Evolutionary conservation across 1,284 basidiomycete species (phyloP), one percentile per base, ranked within the genome.

Genomic region (Apiotrichum veenhuisii): DNA sequence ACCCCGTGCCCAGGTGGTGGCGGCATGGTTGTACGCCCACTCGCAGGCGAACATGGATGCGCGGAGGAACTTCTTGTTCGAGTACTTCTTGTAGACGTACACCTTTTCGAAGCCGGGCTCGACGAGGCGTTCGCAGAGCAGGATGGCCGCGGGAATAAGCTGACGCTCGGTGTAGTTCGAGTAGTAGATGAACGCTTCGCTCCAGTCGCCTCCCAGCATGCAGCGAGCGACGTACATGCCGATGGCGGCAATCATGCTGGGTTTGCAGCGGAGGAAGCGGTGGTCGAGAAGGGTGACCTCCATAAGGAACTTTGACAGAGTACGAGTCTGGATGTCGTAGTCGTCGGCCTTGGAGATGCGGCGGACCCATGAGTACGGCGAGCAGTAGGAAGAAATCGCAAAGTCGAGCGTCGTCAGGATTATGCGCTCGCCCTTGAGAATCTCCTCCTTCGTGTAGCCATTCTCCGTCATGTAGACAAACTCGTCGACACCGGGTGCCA

Each of bases 291-390:
- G 81, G 10, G 93, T 96, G 47, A 96, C 89, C 78, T 99, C 96
- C 72, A 94, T 95, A 73, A 98, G 79, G 82, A 97, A 98, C 78
- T 99, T 99, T 81, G 90, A 88, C 55, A 99, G 80, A 14, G 96
- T 99, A 58, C 96, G 82, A 8, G 95, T 98, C 76, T 97, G 95
- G 68, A 98, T 88, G 74, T 98, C 93, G 75, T 98, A 99, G 78
- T 97, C 91, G 79, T 99, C 96, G 27, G 96, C 96, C 78, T 95
- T 97, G 81, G 91, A 95, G 77, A 99, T 98, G 69, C 88, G 87
- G 64, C 96, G 86, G 81, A 98, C 93, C 96, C 96, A 98, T 73
- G 90, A 94, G 80, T 98, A 98, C 2, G 96, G 96, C 47, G 95
- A 96, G 80, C 96, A 98, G 80, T 99, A 99, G 57, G 92, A 86